Conservation (phyloP, 345 rosid species). For the Fremontodendron californicum region DNA sequence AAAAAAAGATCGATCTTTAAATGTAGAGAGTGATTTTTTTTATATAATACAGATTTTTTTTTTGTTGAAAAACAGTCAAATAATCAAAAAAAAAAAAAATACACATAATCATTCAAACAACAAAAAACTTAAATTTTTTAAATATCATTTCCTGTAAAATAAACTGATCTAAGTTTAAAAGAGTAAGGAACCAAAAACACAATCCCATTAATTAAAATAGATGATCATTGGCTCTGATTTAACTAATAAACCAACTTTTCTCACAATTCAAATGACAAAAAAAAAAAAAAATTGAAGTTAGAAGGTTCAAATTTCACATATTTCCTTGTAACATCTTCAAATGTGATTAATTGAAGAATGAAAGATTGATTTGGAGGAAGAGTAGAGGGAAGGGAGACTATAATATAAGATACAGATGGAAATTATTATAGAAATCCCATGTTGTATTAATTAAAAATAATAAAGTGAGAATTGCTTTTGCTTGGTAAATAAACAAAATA, state of each 20-base stretch:
- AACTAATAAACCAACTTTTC: not conserved
- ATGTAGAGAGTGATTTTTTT: too few species aligned
- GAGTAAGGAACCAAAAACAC: not conserved
- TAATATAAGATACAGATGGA: not conserved
- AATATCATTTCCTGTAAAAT: too few species aligned
- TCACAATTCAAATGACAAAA: not conserved
- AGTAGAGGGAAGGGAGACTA: not conserved
- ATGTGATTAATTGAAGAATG: not conserved
- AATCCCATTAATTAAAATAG: not conserved
- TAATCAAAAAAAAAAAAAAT: too few species aligned
- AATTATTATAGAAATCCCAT: slow-evolving; percentile 3
- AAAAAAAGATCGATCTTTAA: too few species aligned
- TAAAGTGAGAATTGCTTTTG: not conserved
- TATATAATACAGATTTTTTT: too few species aligned
- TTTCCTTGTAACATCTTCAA: not conserved
- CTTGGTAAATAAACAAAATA: not conserved
- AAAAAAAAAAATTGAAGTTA: not conserved
- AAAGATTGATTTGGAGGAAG: not conserved
- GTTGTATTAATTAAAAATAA: not conserved
- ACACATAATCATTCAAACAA: too few species aligned
- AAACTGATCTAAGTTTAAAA: not conserved
- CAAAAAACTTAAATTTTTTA: too few species aligned
- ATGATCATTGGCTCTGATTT: not conserved
- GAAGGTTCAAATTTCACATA: not conserved
- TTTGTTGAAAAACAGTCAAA: too few species aligned